These are phyloP conservation scores for Hypoxylon intermedium DNA, from an alignment of 495 filamentous ascomycete species.

Conservation along the genomic window DNA sequence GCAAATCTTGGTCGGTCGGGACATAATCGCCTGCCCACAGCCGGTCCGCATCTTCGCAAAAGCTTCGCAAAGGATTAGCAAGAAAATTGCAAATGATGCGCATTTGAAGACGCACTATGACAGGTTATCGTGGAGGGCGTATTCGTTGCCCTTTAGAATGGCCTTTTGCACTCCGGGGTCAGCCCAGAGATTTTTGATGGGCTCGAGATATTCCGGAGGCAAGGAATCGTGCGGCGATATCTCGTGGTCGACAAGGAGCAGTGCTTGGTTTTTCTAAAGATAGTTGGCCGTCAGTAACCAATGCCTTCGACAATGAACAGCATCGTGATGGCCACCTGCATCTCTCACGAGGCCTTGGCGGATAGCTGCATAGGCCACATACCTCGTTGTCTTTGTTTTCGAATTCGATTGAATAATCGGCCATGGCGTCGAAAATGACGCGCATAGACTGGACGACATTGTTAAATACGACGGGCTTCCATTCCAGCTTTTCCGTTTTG, in stretches of 20 bases:
- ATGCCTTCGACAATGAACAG: no score
- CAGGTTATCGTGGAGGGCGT: constrained; percentile 93
- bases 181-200: constrained; percentile 84
- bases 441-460: constrained; percentile 91
- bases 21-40: constrained; percentile 87
- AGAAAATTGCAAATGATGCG: neutral
- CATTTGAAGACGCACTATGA: constrained; percentile 81
- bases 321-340: no score
- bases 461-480: constrained; percentile 91
- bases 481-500: constrained; percentile 88
- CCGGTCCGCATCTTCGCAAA: constrained; percentile 87
- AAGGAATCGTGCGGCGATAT: constrained; percentile 78
- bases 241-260: constrained; percentile 70
- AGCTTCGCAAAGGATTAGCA: constrained; percentile 61
- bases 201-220: constrained; percentile 70
- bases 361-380: constrained; percentile 46
- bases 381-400: constrained; percentile 80
- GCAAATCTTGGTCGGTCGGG: constrained; percentile 95
- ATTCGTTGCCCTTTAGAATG: constrained; percentile 91
- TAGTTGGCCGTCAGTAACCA: constrained; percentile 29
- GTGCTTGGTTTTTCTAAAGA: constrained; percentile 58
- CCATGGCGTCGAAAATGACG: constrained; percentile 92
- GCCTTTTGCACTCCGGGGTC: constrained; percentile 85
- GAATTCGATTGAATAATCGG: constrained; percentile 78
- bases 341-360: constrained; percentile 39